Base-by-base conservation (phyloP, 192 early-diverging fungal genomes). In the Rhizophlyctis rosea region DNA sequence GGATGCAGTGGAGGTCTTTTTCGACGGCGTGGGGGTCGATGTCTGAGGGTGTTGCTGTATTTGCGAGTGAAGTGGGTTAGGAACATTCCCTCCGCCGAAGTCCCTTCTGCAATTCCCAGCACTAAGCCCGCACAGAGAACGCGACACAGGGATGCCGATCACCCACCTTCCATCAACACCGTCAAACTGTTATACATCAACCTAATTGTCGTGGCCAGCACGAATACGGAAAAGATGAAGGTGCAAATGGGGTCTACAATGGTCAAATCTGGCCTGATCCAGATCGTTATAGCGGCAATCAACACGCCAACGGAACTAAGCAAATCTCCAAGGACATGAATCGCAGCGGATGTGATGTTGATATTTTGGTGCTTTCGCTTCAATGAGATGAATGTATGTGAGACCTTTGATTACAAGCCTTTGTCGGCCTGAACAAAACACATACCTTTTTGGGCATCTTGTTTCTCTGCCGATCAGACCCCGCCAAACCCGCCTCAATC, bases 241-340 rank as follows among this genome's bases (percentile, higher is more conserved):
- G 90, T 92, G 73, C 89, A 91, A 13, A 91, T 53, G 0, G 91
- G 91, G 62, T 93, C 90, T 34, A 92, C 80, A 61, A 82, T 78
- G 18, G 81, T 82, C 36, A 71, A 58, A 14, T 65, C 54, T 11
- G 87, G 87, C 39, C 81, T 74, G 62, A 86, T 69, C 52, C 65
- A 70, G 25, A 93, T 77, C 34, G 90, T 67, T 4, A 87, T 75
- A 0, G 90, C 81, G 0, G 90, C 89, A 44, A 90, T 87, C 5
- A 93, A 65, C 21, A 93, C 90, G 24, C 91, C 91, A 54, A 93
- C 68, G 5, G 89, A 91, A 0, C 82, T 83, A 21, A 93, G 65
- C n/a, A 93, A 68, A 67, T 93, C 91, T 13, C 90, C 88, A 28
- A 93, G 67, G 30, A 91, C 91, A 63, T 93, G 91, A 34, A 93